These are phyloP conservation scores for Macrolepiota dolichaula DNA, from an alignment of 768 basidiomycete species.

Conservation along the genomic window DNA sequence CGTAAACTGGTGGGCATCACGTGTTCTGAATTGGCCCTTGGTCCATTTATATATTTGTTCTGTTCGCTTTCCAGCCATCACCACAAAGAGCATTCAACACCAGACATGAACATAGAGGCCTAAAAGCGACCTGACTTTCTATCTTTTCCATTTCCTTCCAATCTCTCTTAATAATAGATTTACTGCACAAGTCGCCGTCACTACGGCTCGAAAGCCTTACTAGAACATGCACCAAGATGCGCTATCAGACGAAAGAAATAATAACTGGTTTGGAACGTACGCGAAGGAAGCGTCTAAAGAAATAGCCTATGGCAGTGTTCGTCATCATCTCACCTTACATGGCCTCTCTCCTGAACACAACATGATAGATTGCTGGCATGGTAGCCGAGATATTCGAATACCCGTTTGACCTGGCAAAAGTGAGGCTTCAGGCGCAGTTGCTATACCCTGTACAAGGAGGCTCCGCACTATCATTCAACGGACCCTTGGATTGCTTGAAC, in stretches of 20 bases:
- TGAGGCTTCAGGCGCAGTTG: constrained; percentile 86
- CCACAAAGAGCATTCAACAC: not conserved
- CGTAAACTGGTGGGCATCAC: no score
- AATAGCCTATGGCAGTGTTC: constrained; percentile 14
- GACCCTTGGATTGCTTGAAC: constrained; percentile 84
- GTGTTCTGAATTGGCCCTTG: not conserved
- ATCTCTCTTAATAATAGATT: not conserved
- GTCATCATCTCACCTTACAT: not conserved
- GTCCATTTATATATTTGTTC: not conserved
- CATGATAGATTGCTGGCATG: constrained; percentile 72
- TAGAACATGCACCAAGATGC: constrained; percentile 3
- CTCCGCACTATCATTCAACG: constrained; percentile 46
- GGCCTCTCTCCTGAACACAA: not conserved
- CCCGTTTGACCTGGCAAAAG: constrained; percentile 91
- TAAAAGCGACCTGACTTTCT: not conserved
- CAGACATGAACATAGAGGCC: not conserved
- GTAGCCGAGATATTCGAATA: constrained; percentile 86
- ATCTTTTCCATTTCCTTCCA: not conserved
- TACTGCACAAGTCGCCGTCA: not conserved
- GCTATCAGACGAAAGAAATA: not conserved
- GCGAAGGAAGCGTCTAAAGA: constrained; percentile 14
- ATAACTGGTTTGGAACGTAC: not conserved
- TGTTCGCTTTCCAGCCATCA: not conserved
- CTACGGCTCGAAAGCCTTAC: not conserved
- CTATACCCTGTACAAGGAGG: constrained; percentile 54